Conservation (phyloP, 139 green algal genomes). For the Micractinium conductrix region DNA sequence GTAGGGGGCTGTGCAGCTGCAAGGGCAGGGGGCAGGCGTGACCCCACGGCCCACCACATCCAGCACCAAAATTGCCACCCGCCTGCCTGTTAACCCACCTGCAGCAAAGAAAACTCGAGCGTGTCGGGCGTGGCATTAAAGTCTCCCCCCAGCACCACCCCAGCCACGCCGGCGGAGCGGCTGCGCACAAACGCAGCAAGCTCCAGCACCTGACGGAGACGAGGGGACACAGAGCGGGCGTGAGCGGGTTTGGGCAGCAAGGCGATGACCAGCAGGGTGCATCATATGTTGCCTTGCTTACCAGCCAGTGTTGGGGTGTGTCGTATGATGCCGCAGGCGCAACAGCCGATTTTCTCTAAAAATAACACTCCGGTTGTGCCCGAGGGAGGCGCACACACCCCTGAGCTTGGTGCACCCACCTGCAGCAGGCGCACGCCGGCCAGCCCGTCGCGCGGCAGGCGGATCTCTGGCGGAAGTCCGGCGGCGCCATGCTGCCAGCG, state of each 20-base stretch:
- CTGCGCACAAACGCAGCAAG: slow-evolving; percentile 38
- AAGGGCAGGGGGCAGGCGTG: background rate
- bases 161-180: background rate
- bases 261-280: too few relatives aligned
- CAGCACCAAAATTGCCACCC: background rate
- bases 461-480: background rate
- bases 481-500: slow-evolving; percentile 32
- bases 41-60: background rate
- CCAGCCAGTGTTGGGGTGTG: too few relatives aligned
- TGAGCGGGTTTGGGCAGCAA: too few relatives aligned
- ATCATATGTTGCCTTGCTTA: too few relatives aligned
- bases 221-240: background rate
- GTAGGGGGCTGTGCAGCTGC: background rate
- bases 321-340: too few relatives aligned
- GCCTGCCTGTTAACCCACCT: background rate
- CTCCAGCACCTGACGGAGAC: slow-evolving; percentile 49
- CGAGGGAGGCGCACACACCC: too few relatives aligned
- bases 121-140: slow-evolving; percentile 54
- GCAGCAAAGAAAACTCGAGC: slow-evolving; percentile 51
- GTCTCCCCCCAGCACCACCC: slow-evolving; percentile 51
- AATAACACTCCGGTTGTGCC: too few relatives aligned
- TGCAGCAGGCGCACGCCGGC: slow-evolving; percentile 30
- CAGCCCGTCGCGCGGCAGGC: background rate
- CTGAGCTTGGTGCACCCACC: too few relatives aligned
- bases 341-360: too few relatives aligned